Evolutionary conservation across 2,329 filamentous ascomycete species (phyloP), one percentile per base, ranked within the genome.

Genomic region (Ophiostoma tasmaniense): DNA sequence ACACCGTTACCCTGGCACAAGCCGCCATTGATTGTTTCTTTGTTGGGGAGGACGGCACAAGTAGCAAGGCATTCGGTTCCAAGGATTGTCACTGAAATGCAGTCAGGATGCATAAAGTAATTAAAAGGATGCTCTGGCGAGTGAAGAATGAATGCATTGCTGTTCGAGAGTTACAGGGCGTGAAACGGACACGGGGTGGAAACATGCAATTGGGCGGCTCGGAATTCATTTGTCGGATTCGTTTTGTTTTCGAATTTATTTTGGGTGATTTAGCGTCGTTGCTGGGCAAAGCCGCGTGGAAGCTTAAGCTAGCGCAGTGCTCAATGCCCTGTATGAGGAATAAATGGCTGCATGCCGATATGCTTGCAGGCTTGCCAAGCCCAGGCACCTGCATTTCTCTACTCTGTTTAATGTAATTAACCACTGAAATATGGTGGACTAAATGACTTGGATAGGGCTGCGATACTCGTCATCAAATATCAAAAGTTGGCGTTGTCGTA

Each of bases 181-280:
- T 61, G 55, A 61, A 61, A 30, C 25, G 25, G 25, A 30, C 50
- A 22, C n/a, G 50, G 22, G n/a, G 17, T 55, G 50, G 50, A 55
- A 13, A 25, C 22, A 25, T 7, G n/a, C 22, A 10, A 55, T 55
- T 55, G 50, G 50, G 22, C 50, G 22, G 50, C 50, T 55, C 50
- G 50, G 42, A 17, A n/a, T 45, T n/a, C 42, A 45, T 45, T 42
- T 45, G 17, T 45, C 20, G 42, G 20, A 45, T 45, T 45, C 42
- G 20, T 45, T 45, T 45, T 45, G 2, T 50, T 22, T 61, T 66
- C 14, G 20, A 3, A 55, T 55, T 37, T n/a, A 45, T 42, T 30
- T 52, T 33, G 33, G 33, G 33, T 33, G 33, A 6, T 33, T 62
- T 70, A 68, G 69, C 66, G 62, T 59, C 69, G 69, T 70, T 70